These are phyloP conservation scores for Neophaeococcomyces aloes DNA, from an alignment of 2,329 filamentous ascomycete species.

Conservation along the genomic window DNA sequence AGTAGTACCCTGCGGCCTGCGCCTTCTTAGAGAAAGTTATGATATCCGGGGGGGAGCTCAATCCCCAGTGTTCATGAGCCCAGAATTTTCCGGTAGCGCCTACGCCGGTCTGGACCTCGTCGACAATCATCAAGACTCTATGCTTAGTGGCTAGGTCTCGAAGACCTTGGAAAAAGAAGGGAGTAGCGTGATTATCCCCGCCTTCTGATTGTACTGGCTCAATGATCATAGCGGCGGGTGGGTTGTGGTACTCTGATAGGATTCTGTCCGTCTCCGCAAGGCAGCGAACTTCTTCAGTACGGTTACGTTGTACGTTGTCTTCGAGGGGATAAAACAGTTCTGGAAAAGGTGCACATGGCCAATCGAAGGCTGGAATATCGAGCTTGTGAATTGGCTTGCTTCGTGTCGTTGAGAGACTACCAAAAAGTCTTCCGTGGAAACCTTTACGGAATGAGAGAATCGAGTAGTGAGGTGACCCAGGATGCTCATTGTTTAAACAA, in stretches of 20 bases:
- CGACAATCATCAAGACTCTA: slow-evolving; percentile 60
- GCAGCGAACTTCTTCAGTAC: slow-evolving; percentile 66
- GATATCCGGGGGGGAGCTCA: slow-evolving; percentile 72
- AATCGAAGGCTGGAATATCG: slow-evolving; percentile 89
- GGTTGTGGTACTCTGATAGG: slow-evolving; percentile 66
- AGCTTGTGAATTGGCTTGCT: slow-evolving; percentile 92
- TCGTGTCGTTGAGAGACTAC: slow-evolving; percentile 75
- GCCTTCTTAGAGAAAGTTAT: slow-evolving; percentile 95
- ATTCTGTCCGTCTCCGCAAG: slow-evolving; percentile 74
- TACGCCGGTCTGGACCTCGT: slow-evolving; percentile 88
- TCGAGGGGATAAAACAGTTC: slow-evolving; percentile 77
- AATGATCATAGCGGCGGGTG: slow-evolving; percentile 70
- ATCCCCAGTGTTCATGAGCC: slow-evolving; percentile 92
- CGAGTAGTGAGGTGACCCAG: slow-evolving; percentile 66
- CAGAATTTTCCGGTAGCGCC: slow-evolving; percentile 91
- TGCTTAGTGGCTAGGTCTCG: slow-evolving; percentile 68
- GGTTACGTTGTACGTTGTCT: slow-evolving; percentile 68
- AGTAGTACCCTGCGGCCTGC: slow-evolving; percentile 89
- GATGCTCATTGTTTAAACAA: slow-evolving; percentile 70
- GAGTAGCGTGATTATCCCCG: slow-evolving; percentile 85
- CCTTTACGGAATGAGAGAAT: slow-evolving; percentile 81
- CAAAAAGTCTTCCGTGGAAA: slow-evolving; percentile 87
- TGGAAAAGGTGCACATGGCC: slow-evolving; percentile 85
- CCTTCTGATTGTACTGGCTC: slow-evolving; percentile 92
- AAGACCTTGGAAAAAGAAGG: slow-evolving; percentile 75